phyloP scores from a whole-genome alignment of 2,329 filamentous ascomycete genomes.

The Septoria petroselini region DNA sequence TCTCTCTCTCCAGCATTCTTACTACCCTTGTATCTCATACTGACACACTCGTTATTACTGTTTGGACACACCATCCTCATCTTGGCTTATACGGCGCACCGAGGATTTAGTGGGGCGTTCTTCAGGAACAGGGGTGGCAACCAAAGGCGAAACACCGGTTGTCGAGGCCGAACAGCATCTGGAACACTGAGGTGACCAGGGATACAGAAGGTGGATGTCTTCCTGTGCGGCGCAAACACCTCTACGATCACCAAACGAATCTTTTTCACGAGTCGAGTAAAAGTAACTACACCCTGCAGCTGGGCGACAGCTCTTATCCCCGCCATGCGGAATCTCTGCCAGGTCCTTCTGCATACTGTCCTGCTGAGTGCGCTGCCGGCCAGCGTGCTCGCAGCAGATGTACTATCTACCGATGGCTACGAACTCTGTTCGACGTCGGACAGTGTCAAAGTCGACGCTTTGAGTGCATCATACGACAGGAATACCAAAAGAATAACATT shows the following conservation, averaged over 20 bases:
- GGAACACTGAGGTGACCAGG: constrained; percentile 15
- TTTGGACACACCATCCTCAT: not conserved
- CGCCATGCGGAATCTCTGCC: constrained; percentile 34
- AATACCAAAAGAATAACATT: constrained; percentile 71
- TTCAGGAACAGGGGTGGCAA: constrained; percentile 14
- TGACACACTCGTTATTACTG: constrained; percentile 6
- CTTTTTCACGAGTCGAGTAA: not conserved
- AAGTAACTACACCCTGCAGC: constrained; percentile 2
- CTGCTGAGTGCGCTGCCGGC: constrained; percentile 40
- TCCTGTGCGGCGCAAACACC: constrained; percentile 3
- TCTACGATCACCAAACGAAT: not conserved
- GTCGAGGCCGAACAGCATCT: constrained; percentile 9
- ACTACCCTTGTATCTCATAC: not conserved
- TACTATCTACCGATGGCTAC: constrained; percentile 79
- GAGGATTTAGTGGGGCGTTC: constrained; percentile 3
- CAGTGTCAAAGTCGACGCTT: constrained; percentile 66
- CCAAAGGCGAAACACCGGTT: constrained; percentile 16
- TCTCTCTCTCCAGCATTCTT: constrained; percentile 6
- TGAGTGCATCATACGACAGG: constrained; percentile 78
- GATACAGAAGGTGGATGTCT: not conserved
- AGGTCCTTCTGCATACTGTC: constrained; percentile 30
- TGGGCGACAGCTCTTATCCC: constrained; percentile 21
- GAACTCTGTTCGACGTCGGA: constrained; percentile 62
- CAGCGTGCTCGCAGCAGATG: constrained; percentile 61
- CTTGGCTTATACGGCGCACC: not conserved